Base-by-base conservation (phyloP, 192 early-diverging fungal species). In the Coemansia reversa region DNA sequence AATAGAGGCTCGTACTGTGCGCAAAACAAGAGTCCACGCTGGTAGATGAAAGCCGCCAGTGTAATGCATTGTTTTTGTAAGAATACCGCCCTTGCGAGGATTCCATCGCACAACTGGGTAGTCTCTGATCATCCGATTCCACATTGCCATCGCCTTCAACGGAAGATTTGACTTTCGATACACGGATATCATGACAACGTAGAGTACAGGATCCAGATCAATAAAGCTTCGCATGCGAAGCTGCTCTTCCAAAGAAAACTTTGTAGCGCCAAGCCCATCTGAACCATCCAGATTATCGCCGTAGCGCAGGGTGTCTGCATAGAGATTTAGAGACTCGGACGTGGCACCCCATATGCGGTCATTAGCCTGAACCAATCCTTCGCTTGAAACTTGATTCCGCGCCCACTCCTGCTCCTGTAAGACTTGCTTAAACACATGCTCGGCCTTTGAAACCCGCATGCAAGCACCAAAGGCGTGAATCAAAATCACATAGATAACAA, bases 51-150 rank as follows among this genome's bases (percentile, higher is more conserved):
- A 73, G 28, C 48, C 49, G 18, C 63, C 69, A 1, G 79, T 82
- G 48, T 73, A 76, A 49, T 47, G 35, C 64, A 66, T 48, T 19
- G 79, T 55, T 33, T 75, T 67, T 47, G 78, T 65, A 53, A 57
- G 16, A 3, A 69, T 30, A 16, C 71, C 79, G 16, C 74, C 79
- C 58, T 67, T 47, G 16, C 79, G 73, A 30, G 70, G 63, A 48
- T 74, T 73, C 79, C 79, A 82, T 16, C 66, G 70, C 19, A 74
- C 70, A 25, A 82, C 42, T 1, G 79, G 79, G 45, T 63, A 82
- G 70, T 74, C 74, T 9, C 56, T 62, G 20, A 82, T 56, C 58
- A 82, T 25, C 20, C 70, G 65, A 35, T 73, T 67, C 79, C 79
- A 82, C 3, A 71, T 82, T 4, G 67, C 79, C 24, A 82, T 66